phyloP scores from a whole-genome alignment of 352 stramenopile species.

The Phytophthora melonis region DNA sequence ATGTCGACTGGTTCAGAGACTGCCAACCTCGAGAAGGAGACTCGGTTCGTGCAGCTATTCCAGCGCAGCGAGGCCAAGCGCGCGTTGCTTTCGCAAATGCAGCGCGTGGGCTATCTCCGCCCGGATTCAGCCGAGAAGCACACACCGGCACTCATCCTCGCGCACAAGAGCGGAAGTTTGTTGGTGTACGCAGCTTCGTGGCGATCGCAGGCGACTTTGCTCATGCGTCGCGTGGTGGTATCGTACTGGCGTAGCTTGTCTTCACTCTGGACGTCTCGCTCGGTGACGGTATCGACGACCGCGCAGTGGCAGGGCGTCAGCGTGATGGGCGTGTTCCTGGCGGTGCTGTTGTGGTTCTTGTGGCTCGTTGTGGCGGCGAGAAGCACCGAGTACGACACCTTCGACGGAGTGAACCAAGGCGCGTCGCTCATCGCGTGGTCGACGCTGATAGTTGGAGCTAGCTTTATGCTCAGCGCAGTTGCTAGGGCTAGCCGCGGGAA shows the following conservation, averaged over 20 bases:
- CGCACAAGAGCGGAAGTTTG: conserved; percentile 22
- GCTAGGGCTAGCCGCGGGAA: conserved; percentile 20
- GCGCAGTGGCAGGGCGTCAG: conserved; percentile 18
- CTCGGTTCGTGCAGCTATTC: conserved; percentile 35
- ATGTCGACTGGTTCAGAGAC: conserved; percentile 11
- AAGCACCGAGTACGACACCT: conserved; percentile 38
- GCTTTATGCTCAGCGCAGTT: conserved; percentile 15
- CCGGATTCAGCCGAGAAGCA: conserved; percentile 19
- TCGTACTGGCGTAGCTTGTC: conserved; percentile 35
- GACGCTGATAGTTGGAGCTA: conserved; percentile 31
- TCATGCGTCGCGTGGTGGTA: conserved; percentile 29
- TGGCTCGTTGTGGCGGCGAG: conserved; percentile 32
- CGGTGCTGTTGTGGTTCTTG: conserved; percentile 23
- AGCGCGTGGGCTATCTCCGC: conserved; percentile 30
- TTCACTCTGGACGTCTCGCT: conserved; percentile 12
- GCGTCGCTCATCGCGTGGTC: conserved; percentile 36
- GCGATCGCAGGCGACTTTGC: conserved; percentile 28
- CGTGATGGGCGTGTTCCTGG: conserved; percentile 19
- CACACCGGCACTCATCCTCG: conserved; percentile 17
- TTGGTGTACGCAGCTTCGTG: conserved; percentile 23
- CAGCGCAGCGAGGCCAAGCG: conserved; percentile 33
- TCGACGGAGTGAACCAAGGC: conserved; percentile 36
- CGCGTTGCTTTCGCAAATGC: conserved; percentile 28
- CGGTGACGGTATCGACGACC: conserved; percentile 7
- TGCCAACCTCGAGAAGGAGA: conserved; percentile 22